A percentile compares a stretch with the other conserved stretches of the same genome.
These are phyloP conservation scores for Didymella keratinophila DNA, from an alignment of 2,329 filamentous ascomycete species.

Conservation along the genomic window DNA sequence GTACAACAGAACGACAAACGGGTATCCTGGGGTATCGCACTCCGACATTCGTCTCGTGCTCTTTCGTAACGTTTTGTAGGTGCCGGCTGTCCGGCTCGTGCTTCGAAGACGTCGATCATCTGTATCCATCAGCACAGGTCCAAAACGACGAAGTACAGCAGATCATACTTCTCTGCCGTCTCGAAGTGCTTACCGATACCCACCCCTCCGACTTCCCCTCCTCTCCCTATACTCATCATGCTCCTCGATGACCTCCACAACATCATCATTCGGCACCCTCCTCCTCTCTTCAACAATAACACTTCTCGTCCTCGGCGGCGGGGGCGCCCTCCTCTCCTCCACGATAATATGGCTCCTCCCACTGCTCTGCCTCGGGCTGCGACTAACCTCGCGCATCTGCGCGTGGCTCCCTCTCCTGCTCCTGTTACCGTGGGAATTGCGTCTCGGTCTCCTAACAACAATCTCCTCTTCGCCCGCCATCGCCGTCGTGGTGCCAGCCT, in stretches of 20 bases:
- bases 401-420: conserved; percentile 17
- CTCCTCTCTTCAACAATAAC: conserved; percentile 56
- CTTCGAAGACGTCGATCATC: too few species aligned
- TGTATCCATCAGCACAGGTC: too few species aligned
- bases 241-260: conserved; percentile 68
- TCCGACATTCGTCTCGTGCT: too few species aligned
- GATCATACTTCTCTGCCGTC: too few species aligned
- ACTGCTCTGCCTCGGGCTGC: conserved; percentile 45
- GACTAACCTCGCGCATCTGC: conserved; percentile 50
- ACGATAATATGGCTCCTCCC: conserved; percentile 49
- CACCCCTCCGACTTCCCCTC: conserved; percentile 51
- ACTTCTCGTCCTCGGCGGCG: conserved; percentile 37
- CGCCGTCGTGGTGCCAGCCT: conserved; percentile 42
- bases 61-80: too few species aligned
- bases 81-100: too few species aligned
- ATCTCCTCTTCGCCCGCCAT: conserved; percentile 66
- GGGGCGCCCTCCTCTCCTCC: conserved; percentile 46
- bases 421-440: conserved; percentile 39
- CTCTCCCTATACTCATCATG: conserved; percentile 53
- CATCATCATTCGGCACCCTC: conserved; percentile 59
- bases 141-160: too few species aligned
- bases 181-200: conserved; percentile 61
- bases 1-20: too few species aligned
- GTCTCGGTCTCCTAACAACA: conserved; percentile 54
- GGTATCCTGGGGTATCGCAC: too few species aligned